Evolutionary conservation across 129 eudicot species (phyloP).

Genomic region (Dittrichia graveolens): DNA sequence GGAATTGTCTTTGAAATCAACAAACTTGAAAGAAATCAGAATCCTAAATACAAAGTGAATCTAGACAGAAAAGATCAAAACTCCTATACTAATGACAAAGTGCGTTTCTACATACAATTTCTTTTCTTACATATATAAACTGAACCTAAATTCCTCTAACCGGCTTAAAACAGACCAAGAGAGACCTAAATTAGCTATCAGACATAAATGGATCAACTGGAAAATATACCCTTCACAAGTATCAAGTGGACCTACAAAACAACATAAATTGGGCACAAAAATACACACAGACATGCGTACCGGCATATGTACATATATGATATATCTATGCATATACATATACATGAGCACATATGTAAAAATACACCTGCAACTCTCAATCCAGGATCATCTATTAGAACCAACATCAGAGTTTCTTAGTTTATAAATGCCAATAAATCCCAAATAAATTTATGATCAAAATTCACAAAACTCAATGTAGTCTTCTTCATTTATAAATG

Average conservation of each 20-base stretch:
- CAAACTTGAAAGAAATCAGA: not conserved
- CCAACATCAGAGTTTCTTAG: conserved; percentile 20
- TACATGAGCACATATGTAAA: not conserved
- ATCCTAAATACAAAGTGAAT: conserved; percentile 3
- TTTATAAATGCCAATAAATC: not conserved
- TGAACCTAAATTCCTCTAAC: no score
- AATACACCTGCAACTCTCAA: not conserved
- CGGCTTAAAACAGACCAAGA: no score
- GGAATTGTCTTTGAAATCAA: conserved; percentile 22
- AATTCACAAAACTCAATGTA: conserved; percentile 6
- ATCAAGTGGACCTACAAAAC: no score
- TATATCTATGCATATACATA: not conserved
- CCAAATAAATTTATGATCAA: not conserved
- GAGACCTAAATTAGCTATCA: no score
- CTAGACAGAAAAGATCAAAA: conserved; percentile 2
- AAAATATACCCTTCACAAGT: no score
- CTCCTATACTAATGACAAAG: not conserved
- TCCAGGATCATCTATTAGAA: conserved; percentile 6
- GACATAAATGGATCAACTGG: no score
- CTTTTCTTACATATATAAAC: not conserved
- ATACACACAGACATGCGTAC: not conserved
- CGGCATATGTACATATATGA: not conserved
- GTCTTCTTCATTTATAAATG: not conserved
- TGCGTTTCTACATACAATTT: not conserved
- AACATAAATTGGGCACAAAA: not conserved